Evolutionary conservation across 2,329 filamentous ascomycete species (phyloP).

Genomic region (Paradendryphiella salina): DNA sequence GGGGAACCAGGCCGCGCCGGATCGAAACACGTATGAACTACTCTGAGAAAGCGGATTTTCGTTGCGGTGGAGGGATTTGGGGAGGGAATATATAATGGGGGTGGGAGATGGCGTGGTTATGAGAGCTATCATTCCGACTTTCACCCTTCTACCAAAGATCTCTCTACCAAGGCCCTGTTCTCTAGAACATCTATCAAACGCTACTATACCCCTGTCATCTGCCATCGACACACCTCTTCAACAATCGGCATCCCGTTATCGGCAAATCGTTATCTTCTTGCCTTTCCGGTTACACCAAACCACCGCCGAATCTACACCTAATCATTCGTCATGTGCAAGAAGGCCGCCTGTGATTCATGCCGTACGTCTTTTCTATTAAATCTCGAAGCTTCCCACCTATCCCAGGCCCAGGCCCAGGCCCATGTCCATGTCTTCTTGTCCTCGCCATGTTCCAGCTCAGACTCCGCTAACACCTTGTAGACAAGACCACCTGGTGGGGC

Average conservation of each 20-base stretch:
- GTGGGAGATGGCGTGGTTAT: background rate
- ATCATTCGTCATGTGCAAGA: constrained; percentile 62
- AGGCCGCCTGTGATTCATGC: constrained; percentile 64
- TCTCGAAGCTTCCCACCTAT: no score
- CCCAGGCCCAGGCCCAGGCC: no score
- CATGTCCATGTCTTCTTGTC: background rate
- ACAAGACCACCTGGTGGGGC: constrained; percentile 66
- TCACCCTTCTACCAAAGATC: background rate
- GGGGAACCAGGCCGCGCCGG: background rate
- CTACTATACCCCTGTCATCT: background rate
- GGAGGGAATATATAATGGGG: constrained; percentile 1
- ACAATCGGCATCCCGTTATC: background rate
- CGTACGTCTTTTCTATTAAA: constrained; percentile 53
- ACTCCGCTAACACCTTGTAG: constrained; percentile 33
- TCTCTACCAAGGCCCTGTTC: background rate
- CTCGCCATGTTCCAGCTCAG: background rate
- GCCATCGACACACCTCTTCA: background rate
- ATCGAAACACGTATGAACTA: background rate
- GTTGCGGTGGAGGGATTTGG: background rate
- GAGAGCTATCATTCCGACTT: background rate
- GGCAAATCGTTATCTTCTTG: background rate
- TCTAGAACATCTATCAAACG: background rate
- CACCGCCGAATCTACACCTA: background rate
- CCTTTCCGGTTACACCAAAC: background rate
- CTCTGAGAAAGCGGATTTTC: background rate